Evolutionary conservation across 2,329 filamentous ascomycete genomes (phyloP).

Genomic region (Pseudocercospora cruenta): DNA sequence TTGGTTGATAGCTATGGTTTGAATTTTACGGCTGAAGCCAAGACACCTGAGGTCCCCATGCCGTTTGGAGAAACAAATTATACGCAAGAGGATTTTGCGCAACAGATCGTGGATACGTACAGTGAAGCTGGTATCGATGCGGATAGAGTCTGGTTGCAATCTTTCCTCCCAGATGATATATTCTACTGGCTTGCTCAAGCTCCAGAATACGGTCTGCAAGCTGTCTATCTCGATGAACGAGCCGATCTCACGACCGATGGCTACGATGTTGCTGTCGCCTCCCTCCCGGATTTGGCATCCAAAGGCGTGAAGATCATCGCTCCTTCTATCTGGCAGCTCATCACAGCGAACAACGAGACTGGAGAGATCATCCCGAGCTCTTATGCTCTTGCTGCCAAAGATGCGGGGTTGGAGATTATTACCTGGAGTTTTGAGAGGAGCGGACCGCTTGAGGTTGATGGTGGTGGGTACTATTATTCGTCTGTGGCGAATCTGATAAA

Average conservation of each 20-base stretch:
- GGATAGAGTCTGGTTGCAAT: slow-evolving; percentile 64
- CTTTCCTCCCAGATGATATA: slow-evolving; percentile 58
- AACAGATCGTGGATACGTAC: slow-evolving; percentile 68
- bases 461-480: slow-evolving; percentile 57
- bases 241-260: slow-evolving; percentile 55
- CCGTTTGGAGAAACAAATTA: slow-evolving; percentile 64
- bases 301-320: slow-evolving; percentile 66
- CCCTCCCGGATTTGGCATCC: slow-evolving; percentile 59
- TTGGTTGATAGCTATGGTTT: slow-evolving; percentile 62
- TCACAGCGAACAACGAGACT: slow-evolving; percentile 51
- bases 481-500: slow-evolving; percentile 59
- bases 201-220: slow-evolving; percentile 64
- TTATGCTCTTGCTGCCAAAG: slow-evolving; percentile 65
- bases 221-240: slow-evolving; percentile 67
- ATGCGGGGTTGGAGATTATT: slow-evolving; percentile 66
- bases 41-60: slow-evolving; percentile 68
- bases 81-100: slow-evolving; percentile 66
- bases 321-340: slow-evolving; percentile 66
- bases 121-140: slow-evolving; percentile 57
- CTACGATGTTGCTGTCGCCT: slow-evolving; percentile 59
- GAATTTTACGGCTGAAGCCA: slow-evolving; percentile 69
- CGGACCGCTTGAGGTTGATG: slow-evolving; percentile 56
- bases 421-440: slow-evolving; percentile 72
- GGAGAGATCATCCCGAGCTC: slow-evolving; percentile 63
- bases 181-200: slow-evolving; percentile 68